Conservation (phyloP, 2,329 filamentous ascomycete species). For the Calonectria naviculata region DNA sequence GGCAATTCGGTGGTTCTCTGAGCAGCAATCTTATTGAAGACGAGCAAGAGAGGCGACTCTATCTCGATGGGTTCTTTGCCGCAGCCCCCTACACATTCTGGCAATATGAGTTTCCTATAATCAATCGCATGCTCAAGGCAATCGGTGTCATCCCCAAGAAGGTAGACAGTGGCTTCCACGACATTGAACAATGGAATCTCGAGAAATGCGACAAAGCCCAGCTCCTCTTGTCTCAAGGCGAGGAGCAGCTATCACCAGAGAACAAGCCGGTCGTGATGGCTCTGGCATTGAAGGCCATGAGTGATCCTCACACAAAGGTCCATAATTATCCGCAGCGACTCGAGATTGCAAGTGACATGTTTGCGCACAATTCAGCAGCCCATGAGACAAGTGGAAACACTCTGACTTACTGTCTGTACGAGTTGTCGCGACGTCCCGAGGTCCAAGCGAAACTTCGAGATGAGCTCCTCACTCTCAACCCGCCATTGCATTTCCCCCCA, state of each 20-base stretch:
- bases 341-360: slow-evolving; percentile 20
- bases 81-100: too few species aligned
- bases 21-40: too few species aligned
- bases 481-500: too few species aligned
- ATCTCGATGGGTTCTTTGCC: too few species aligned
- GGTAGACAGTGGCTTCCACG: slow-evolving; percentile 18
- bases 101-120: too few species aligned
- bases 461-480: too few species aligned
- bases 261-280: slow-evolving; percentile 14
- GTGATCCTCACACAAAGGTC: background rate
- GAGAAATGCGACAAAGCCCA: slow-evolving; percentile 19
- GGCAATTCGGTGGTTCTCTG: too few species aligned
- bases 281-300: slow-evolving; percentile 7
- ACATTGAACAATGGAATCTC: slow-evolving; percentile 18
- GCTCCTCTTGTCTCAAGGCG: background rate
- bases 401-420: background rate
- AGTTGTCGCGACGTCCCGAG: background rate
- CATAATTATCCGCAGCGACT: background rate
- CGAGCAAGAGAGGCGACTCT: too few species aligned
- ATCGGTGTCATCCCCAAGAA: slow-evolving; percentile 22
- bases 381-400: slow-evolving; percentile 17
- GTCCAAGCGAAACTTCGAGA: too few species aligned
- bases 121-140: too few species aligned
- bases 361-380: slow-evolving; percentile 13
- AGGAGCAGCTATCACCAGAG: background rate